Conservation (phyloP, 768 basidiomycete genomes). For the Rhizopogon roseolus region DNA sequence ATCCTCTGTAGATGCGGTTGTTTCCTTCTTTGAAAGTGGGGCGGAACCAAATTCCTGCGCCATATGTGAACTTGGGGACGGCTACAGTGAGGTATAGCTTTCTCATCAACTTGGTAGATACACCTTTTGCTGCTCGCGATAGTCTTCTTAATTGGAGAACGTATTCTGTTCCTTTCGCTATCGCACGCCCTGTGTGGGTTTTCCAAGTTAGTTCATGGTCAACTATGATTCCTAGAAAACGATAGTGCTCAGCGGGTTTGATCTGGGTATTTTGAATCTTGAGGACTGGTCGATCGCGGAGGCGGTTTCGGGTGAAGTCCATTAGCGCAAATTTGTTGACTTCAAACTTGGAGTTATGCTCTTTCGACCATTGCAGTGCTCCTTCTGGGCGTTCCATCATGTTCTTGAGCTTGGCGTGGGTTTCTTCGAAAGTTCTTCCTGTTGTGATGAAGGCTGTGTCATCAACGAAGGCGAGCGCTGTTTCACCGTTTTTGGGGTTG, state of each 20-base stretch:
- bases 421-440: conserved; percentile 15
- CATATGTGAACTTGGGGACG: conserved; percentile 20
- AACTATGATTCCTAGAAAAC: conserved; percentile 1
- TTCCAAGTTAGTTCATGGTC: conserved; percentile 2
- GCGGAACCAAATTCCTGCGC: conserved; percentile 12
- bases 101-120: background rate
- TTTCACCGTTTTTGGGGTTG: conserved; percentile 9
- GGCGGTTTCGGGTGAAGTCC: background rate
- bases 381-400: conserved; percentile 19
- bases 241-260: background rate
- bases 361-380: background rate
- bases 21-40: background rate
- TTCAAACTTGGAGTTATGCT: conserved; percentile 7
- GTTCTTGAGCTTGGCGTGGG: conserved; percentile 11
- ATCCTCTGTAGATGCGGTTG: background rate
- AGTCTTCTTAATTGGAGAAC: background rate
- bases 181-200: background rate
- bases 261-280: background rate
- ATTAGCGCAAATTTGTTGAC: conserved; percentile 5
- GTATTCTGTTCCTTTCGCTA: background rate
- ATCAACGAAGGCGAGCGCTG: conserved; percentile 21
- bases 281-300: background rate
- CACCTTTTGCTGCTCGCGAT: background rate
- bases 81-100: conserved; percentile 11
- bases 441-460: conserved; percentile 18